Base-by-base conservation (phyloP, 768 basidiomycete species). In the Pleurotus cornucopiae region DNA sequence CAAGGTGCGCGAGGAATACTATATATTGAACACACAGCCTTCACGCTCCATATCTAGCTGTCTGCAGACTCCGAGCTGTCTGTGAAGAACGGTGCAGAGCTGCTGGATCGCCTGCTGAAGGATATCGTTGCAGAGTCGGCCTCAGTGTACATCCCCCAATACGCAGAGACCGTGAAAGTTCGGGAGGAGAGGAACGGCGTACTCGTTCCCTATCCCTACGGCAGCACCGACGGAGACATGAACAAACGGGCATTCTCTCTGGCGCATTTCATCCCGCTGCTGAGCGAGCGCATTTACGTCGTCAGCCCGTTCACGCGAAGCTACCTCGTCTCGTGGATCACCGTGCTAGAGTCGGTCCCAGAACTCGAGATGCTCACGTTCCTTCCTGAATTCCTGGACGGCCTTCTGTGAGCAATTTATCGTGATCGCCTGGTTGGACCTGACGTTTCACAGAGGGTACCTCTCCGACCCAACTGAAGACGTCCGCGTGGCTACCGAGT, bases 61-160 rank as follows among this genome's bases (percentile, higher is more conserved):
- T 91, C 93, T 6, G 92, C 96, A 18, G 97, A 99, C 69, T 89
- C 93, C 0, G 96, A 98, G 62, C 64, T 91, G 38, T 96, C 97
- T 2, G 96, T 99, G 58, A 96, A 97, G 82, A 98, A 98, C 65
- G 96, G 96, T 1, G 95, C 97, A 1, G 97, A 99, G 69, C 81
- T 99, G 25, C 81, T 98, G 56, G 97, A 99, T 69, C 84, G 96
- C 16, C 81, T 98, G n/a, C 81, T 99, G 62, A 98, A 98, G 66
- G 97, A 99, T 62, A 96, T 98, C 47, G 96, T 98, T 4, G 89
- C 94, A 11, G 97, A 98, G 71, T 91, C 93, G 6, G 97, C 96
- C 1, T 93, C 94, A 0, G 88, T 91, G 37, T 98, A 97, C 67
- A 87, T 97, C 51, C 93, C 94, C 7, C 84, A 91, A 57, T 90